Evolutionary conservation across 208 protist species (phyloP).

Genomic region (Crithidia thermophila): DNA sequence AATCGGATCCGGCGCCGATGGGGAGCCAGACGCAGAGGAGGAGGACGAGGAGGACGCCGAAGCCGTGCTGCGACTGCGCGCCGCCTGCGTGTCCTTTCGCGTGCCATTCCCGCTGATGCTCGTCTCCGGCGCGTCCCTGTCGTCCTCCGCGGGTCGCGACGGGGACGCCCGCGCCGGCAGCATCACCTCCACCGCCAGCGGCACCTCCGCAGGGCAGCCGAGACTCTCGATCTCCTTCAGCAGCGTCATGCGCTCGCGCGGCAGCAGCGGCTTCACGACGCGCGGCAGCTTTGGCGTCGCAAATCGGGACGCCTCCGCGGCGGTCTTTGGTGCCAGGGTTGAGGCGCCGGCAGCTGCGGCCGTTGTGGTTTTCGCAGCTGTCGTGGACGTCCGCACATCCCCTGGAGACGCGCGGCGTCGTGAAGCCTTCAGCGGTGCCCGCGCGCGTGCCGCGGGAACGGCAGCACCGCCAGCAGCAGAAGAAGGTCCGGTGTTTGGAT

Average conservation of each 20-base stretch:
- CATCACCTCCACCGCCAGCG: slow-evolving; percentile 43
- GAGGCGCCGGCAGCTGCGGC: neutral
- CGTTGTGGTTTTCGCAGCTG: neutral
- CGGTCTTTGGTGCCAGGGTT: neutral
- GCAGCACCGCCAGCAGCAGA: no score
- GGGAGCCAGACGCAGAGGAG: neutral
- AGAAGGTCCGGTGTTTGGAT: no score
- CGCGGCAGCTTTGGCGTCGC: slow-evolving; percentile 24
- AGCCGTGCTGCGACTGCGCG: no score
- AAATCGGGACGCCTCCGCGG: slow-evolving; percentile 4
- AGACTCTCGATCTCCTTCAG: slow-evolving; percentile 56
- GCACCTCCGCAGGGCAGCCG: slow-evolving; percentile 25
- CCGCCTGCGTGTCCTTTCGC: no score
- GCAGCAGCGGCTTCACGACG: slow-evolving; percentile 21
- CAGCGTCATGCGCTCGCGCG: slow-evolving; percentile 29
- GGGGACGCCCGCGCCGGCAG: neutral
- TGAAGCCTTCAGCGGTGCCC: neutral
- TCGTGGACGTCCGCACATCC: no score
- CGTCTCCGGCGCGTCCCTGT: neutral
- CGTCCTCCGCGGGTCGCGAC: neutral
- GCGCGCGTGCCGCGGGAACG: neutral
- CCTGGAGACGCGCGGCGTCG: neutral
- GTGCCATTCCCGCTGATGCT: neutral
- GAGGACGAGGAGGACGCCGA: no score
- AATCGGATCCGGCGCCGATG: neutral